phyloP scores from a whole-genome alignment of 805 yeast species.

The Myxozyma sirexii region DNA sequence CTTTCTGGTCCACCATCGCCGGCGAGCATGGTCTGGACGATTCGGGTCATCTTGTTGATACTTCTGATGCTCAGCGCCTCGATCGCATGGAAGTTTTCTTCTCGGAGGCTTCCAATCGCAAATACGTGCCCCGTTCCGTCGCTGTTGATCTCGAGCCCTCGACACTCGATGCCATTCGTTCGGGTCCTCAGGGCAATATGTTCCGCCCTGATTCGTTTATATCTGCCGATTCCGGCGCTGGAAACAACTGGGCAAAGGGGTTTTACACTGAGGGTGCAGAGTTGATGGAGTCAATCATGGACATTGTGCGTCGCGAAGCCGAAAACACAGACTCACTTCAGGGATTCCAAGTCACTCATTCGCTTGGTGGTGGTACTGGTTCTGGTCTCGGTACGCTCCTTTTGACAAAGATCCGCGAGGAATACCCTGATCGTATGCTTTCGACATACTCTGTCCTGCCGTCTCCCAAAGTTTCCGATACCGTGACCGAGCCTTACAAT shows the following conservation, averaged over 20 bases:
- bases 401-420: conserved; percentile 84
- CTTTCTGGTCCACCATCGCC: conserved; percentile 49
- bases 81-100: conserved; percentile 78
- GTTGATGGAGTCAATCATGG: conserved; percentile 85
- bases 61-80: conserved; percentile 41
- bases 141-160: conserved; percentile 94
- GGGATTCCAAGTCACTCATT: conserved; percentile 89
- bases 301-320: conserved; percentile 89
- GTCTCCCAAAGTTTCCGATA: conserved; percentile 86
- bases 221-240: conserved; percentile 89
- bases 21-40: conserved; percentile 48
- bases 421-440: conserved; percentile 94
- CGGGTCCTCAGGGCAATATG: conserved; percentile 78
- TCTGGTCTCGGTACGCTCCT: conserved; percentile 94
- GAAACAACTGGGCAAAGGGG: conserved; percentile 97
- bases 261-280: conserved; percentile 97
- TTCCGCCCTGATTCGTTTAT: conserved; percentile 92
- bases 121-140: conserved; percentile 92
- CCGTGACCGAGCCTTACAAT: conserved; percentile 94
- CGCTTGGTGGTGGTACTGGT: conserved; percentile 92
- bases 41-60: conserved; percentile 41
- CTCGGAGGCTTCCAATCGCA: conserved; percentile 82
- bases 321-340: conserved; percentile 91
- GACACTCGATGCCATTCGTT: conserved; percentile 81
- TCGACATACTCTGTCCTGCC: conserved; percentile 94